phyloP scores from a whole-genome alignment of 192 early-diverging fungal species.

The Coemansia aciculifera region DNA sequence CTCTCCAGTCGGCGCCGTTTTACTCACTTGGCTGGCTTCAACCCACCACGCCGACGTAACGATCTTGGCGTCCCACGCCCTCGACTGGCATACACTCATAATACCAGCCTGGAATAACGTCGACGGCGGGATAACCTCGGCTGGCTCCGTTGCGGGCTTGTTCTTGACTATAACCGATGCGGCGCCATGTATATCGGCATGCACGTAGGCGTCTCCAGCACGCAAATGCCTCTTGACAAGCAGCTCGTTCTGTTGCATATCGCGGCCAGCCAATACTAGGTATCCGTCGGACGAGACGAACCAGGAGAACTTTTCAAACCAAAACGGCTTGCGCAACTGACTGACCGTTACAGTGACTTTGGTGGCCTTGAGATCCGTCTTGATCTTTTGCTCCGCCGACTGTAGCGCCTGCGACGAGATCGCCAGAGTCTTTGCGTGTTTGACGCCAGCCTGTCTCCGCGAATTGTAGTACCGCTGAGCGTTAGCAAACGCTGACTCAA shows the following conservation, averaged over 20 bases:
- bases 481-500: constrained; percentile 84
- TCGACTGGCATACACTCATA: constrained; percentile 92
- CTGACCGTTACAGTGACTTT: constrained; percentile 75
- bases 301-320: constrained; percentile 99
- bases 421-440: constrained; percentile 88
- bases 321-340: constrained; percentile 87
- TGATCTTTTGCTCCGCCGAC: constrained; percentile 88
- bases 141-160: constrained; percentile 22
- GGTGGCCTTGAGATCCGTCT: constrained; percentile 73
- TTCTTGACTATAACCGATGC: constrained; percentile 91
- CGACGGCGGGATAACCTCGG: constrained; percentile 73
- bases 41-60: constrained; percentile 97
- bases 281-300: constrained; percentile 92
- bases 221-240: constrained; percentile 73
- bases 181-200: constrained; percentile 92
- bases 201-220: constrained; percentile 83
- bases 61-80: constrained; percentile 97
- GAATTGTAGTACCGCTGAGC: constrained; percentile 85
- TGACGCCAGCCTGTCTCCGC: constrained; percentile 79
- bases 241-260: constrained; percentile 92
- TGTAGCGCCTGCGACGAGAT: constrained; percentile 85
- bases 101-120: constrained; percentile 93
- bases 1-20: constrained; percentile 89
- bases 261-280: constrained; percentile 88
- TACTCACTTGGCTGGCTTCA: constrained; percentile 79